phyloP scores from a whole-genome alignment of 768 basidiomycete genomes.

The Pleurotus salmoneostramineus region DNA sequence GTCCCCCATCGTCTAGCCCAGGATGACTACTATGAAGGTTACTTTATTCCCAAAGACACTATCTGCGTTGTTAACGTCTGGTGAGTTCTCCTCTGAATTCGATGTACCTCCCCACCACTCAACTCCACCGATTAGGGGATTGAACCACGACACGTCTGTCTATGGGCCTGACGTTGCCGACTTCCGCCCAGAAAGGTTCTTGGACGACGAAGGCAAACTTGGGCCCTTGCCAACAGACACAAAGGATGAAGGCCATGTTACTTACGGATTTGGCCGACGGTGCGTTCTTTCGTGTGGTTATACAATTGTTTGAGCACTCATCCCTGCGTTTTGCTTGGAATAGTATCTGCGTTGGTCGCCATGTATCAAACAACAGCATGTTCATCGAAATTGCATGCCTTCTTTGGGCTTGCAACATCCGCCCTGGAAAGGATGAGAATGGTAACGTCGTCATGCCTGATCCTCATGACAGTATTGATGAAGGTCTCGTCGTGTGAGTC shows the following conservation, averaged over 20 bases:
- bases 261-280: slow-evolving; percentile 27
- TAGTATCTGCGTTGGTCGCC: slow-evolving; percentile 27
- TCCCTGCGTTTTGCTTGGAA: background rate
- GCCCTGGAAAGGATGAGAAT: slow-evolving; percentile 6
- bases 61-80: slow-evolving; percentile 10
- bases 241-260: slow-evolving; percentile 25
- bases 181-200: slow-evolving; percentile 22
- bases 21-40: slow-evolving; percentile 29
- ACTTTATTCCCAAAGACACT: slow-evolving; percentile 29
- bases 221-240: slow-evolving; percentile 17
- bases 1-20: slow-evolving; percentile 8
- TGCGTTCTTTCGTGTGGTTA: background rate
- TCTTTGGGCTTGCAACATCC: slow-evolving; percentile 21
- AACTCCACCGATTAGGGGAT: background rate
- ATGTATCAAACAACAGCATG: slow-evolving; percentile 27
- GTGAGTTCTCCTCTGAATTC: background rate
- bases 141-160: slow-evolving; percentile 11
- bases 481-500: slow-evolving; percentile 15
- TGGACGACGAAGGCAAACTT: slow-evolving; percentile 19
- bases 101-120: background rate
- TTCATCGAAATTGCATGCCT: slow-evolving; percentile 28
- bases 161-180: slow-evolving; percentile 21
- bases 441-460: slow-evolving; percentile 11
- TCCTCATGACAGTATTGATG: slow-evolving; percentile 7
- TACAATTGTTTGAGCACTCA: too few relatives aligned